These are phyloP conservation scores for Adansonia madagascariensis DNA, from an alignment of 441 rosid genomes.

Conservation along the genomic window DNA sequence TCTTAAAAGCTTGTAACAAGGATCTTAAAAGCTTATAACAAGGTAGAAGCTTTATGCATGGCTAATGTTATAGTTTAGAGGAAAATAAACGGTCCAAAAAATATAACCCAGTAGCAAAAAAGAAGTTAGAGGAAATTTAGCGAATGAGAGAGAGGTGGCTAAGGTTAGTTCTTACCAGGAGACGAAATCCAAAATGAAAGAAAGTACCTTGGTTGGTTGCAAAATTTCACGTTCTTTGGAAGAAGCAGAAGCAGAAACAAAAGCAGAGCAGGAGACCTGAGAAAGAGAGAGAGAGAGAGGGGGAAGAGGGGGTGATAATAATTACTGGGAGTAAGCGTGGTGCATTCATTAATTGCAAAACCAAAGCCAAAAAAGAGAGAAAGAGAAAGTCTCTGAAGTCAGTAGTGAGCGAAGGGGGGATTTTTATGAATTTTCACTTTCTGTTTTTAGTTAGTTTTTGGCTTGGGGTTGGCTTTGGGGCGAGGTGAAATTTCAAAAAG, in stretches of 20 bases:
- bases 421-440: neutral
- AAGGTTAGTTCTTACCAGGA: neutral
- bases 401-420: conserved; percentile 12
- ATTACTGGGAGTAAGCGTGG: neutral
- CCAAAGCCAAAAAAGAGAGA: conserved; percentile 22
- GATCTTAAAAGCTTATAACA: neutral
- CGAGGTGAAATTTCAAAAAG: neutral
- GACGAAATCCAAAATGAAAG: neutral
- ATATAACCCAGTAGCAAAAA: conserved; percentile 2
- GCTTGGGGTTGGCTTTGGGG: neutral
- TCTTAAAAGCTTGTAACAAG: too few relatives aligned
- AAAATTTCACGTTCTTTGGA: conserved; percentile 10
- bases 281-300: conserved; percentile 14
- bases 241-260: neutral
- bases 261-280: neutral
- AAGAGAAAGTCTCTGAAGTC: neutral
- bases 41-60: conserved; percentile 3
- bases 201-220: conserved; percentile 24
- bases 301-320: neutral
- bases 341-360: conserved; percentile 47
- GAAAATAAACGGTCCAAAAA: neutral
- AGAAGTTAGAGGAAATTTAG: neutral
- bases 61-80: neutral
- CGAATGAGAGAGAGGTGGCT: neutral
- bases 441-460: neutral